phyloP scores from a whole-genome alignment of 2,329 filamentous ascomycete genomes.

The Apiospora pterosperma region DNA sequence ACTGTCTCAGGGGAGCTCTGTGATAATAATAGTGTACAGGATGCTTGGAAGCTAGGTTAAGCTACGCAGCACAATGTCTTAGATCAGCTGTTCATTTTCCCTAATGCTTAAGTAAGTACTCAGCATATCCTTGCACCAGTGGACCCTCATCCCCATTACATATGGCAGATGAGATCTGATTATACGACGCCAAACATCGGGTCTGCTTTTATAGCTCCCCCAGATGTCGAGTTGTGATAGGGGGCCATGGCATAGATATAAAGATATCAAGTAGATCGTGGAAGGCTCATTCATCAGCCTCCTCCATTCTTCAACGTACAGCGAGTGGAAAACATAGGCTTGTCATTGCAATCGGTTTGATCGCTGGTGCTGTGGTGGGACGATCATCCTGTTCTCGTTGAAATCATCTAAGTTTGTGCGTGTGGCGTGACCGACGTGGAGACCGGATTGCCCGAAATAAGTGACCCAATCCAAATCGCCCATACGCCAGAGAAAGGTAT shows the following conservation, averaged over 20 bases:
- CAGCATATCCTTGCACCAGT: background rate
- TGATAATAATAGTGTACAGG: background rate
- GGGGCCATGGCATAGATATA: background rate
- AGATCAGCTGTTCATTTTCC: background rate
- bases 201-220: background rate
- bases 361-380: slow-evolving; percentile 3
- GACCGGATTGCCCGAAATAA: slow-evolving; percentile 8
- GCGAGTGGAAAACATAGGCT: background rate
- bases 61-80: background rate
- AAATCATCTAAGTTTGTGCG: slow-evolving; percentile 17
- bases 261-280: background rate
- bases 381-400: slow-evolving; percentile 8
- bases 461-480: slow-evolving; percentile 3
- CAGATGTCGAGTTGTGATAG: background rate
- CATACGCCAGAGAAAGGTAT: slow-evolving; percentile 15
- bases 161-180: background rate
- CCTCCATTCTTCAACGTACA: background rate
- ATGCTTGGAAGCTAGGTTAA: background rate
- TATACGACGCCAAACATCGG: background rate
- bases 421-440: slow-evolving; percentile 13
- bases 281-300: background rate
- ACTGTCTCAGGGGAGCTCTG: background rate
- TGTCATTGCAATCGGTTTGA: slow-evolving; percentile 1
- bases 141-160: background rate
- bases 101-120: too few relatives aligned